Conservation (phyloP, 2,329 filamentous ascomycete species). For the Colletotrichum australisinense region DNA sequence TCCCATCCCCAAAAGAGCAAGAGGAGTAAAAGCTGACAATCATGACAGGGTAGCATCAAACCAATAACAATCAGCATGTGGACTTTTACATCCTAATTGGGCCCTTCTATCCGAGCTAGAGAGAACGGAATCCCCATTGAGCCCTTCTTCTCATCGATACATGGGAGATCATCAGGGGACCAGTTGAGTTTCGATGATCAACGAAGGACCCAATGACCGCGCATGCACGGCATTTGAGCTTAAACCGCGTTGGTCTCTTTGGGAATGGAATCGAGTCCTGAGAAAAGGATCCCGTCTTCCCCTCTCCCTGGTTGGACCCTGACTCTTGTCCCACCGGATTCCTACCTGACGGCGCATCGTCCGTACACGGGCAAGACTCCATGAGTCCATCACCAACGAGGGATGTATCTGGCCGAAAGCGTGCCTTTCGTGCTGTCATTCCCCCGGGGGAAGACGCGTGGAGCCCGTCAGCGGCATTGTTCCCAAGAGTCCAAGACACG, state of each 20-base stretch:
- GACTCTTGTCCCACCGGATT: conserved; percentile 15
- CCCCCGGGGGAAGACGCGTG: background rate
- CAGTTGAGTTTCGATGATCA: background rate
- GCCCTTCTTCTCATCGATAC: background rate
- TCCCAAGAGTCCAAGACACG: background rate
- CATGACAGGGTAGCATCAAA: background rate
- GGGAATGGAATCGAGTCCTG: background rate
- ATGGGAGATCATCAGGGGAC: background rate
- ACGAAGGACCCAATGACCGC: background rate
- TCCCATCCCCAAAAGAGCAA: background rate
- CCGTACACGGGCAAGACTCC: conserved; percentile 1
- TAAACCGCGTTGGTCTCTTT: background rate
- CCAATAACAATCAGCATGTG: background rate
- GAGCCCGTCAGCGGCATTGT: background rate
- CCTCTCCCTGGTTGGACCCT: background rate
- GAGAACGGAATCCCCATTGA: background rate
- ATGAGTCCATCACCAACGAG: conserved; percentile 9
- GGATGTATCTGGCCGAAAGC: background rate
- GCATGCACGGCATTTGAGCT: background rate
- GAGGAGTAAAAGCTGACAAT: background rate
- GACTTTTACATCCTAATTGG: conserved; percentile 14
- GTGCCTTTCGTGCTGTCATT: background rate
- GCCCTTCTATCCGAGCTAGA: background rate
- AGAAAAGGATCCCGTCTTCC: background rate
- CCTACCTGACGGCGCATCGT: conserved; percentile 25